Base-by-base conservation (phyloP, 495 filamentous ascomycete genomes). In the Cercophora samala region DNA sequence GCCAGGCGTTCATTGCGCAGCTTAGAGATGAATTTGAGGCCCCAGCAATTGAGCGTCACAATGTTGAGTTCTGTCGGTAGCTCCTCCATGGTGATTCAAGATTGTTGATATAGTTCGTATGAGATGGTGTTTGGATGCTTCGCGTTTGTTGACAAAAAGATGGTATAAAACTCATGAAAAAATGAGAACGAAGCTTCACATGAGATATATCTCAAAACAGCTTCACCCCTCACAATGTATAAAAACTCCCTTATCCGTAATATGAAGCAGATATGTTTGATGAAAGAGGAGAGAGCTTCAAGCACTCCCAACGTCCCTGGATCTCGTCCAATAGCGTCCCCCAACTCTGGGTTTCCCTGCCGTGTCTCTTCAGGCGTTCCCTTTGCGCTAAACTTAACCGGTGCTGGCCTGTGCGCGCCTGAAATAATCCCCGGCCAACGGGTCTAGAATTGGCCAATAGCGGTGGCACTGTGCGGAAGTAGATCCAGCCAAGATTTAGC, bases 41-140 rank as follows among this genome's bases (percentile, higher is more conserved):
- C 95, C 93, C 95, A 97, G 86, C 92, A 96, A 76, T 99, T 99
- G 75, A 96, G 87, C 3, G 90, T 91, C 72, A 97, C 79, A 64
- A 97, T 81, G 65, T 89, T 88, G 72, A 97, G 87, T 62, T 85
- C 80, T 23, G 76, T 76, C 25, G 81, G 81, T 53, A 74, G 63
- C 23, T 74, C 72, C 15, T 75, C 76, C 78, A 79, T 81, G 53
- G n/a, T 46, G 5, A 5, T 46, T 46, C 37, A 46, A 46, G 15
- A 46, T 13, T 46, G 37, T 11, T 46, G 37, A 17, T 46, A 17
- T 46, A 13, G 60, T 60, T 69, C 62, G 25, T 19, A 6, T 18
- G 22, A 11, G 53, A 11, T 64, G 13, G n/a, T 55, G 54, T 15
- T 64, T 24, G 21, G 23, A 5, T 25, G 52, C 42, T 46, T 42